Base-by-base conservation (phyloP, 345 rosid species). In the Salix udensis region DNA sequence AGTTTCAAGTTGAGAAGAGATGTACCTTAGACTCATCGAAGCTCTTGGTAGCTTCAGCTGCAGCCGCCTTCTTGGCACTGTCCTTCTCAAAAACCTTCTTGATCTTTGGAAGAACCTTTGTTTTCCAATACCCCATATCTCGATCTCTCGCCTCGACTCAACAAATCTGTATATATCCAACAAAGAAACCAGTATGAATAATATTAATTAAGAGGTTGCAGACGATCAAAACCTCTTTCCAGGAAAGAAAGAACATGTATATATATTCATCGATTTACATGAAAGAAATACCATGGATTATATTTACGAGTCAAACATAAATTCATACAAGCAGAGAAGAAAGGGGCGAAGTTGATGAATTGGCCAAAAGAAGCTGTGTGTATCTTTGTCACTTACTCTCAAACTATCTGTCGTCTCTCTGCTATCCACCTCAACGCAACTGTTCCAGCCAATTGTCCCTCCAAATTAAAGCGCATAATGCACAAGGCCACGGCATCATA, bases 41-140 rank as follows among this genome's bases (percentile, higher is more conserved):
- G 80, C 89, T 81, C 83, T 93, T 91, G 93, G 72, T 66, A 82
- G 91, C 95, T 82, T 91, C 95, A 76, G 91, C 92, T 40, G 81
- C 84, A 69, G 89, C 87, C 65, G 88, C 77, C 79, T 93, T 91
- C 85, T 88, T 90, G 37, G 84, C 58, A 36, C 83, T 75, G 50
- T 80, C 86, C 76, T 85, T 93, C 85, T 89, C 92, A 48, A 93
- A 91, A 75, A 91, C 86, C 81, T 85, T 93, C 87, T 87, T 90
- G 85, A 93, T 85, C 82, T 83, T 89, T 48, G 97, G 97, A 73
- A 91, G 88, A 81, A 93, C 89, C 88, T 88, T 93, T 0, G 92
- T 65, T 86, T 85, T 91, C 98, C 98, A 91, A 74, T 89, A 93
- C 53, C 90, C 96, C 96, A 91, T 90, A 31, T 65, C 74, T 72